Evolutionary conservation across 495 filamentous ascomycete species (phyloP), one percentile per base, ranked within the genome.

Genomic region (Symbiotaphrina buchneri): DNA sequence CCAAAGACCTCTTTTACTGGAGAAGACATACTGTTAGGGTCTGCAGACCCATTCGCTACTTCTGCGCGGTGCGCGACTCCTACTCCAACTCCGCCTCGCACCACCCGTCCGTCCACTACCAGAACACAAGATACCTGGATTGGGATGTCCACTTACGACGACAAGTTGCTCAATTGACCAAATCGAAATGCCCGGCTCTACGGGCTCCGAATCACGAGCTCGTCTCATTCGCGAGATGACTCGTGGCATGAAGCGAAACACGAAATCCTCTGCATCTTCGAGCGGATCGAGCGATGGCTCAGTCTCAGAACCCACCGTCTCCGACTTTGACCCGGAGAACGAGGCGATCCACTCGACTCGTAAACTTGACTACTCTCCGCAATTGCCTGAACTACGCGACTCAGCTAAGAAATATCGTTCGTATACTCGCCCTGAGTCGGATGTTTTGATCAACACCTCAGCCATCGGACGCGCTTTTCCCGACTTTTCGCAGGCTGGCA

Each of bases 311-410:
- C 39, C 45, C 8, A 49, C 48, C 10, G 28, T 52, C 28, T 61
- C 58, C 26, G 54, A 59, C 41, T 62, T 64, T 32, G 58, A 64
- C 28, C 57, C 58, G 2, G 56, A 62, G 31, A 54, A 60, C 44
- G 59, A 64, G 44, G 58, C 58, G 10, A 39, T 63, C 21, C 53
- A 53, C 18, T 64, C 59, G 7, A 63, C 57, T 14, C 51, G 49
- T 38, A 49, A 60, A 34, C 38, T 62, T n/a, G 54, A 55, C 18
- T 37, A 47, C 19, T 23, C 33, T 7, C 47, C 47, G n/a, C 43
- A 41, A 20, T 45, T 59, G 15, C 55, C 56, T 16, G 42, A 51
- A 14, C 47, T 56, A 34, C 51, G 46, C 30, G 36, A 20, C 8
- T 47, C 43, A 24, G 42, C 46, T 6, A 33, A 40, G 15, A 51